Conservation (phyloP, 2,329 filamentous ascomycete species). For the Trematosphaeria pertusa region DNA sequence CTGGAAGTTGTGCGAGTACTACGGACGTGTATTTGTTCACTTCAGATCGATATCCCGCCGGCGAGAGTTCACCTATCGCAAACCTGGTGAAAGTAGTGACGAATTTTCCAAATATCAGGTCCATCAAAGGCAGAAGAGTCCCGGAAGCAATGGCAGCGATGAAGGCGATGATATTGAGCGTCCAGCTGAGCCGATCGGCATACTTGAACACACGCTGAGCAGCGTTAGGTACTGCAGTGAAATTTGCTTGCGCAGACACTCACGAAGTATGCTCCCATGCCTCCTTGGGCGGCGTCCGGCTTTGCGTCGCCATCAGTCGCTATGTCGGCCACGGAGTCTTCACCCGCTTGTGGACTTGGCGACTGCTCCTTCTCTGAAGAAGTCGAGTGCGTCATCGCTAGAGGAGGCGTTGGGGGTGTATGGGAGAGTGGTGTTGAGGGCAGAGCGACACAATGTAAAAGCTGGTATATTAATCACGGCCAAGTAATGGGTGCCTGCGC, state of each 20-base stretch:
- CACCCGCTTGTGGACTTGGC: conserved; percentile 9
- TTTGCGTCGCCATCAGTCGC: conserved; percentile 11
- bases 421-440: background rate
- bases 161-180: conserved; percentile 38
- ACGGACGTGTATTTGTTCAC: conserved; percentile 45
- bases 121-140: conserved; percentile 57
- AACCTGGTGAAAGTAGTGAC: conserved; percentile 56
- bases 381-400: background rate
- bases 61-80: conserved; percentile 37
- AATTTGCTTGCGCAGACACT: too few relatives aligned
- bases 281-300: conserved; percentile 22
- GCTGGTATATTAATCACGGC: too few relatives aligned
- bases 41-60: conserved; percentile 47
- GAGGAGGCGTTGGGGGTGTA: too few relatives aligned
- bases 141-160: conserved; percentile 53
- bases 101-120: conserved; percentile 60
- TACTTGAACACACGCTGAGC: conserved; percentile 45
- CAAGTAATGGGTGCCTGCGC: too few relatives aligned
- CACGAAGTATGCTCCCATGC: conserved; percentile 33
- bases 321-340: conserved; percentile 4
- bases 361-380: conserved; percentile 2
- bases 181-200: conserved; percentile 41
- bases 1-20: background rate
- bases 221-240: conserved; percentile 19
- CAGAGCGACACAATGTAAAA: background rate